Evolutionary conservation across 495 filamentous ascomycete species (phyloP), one percentile per base, ranked within the genome.

Genomic region (Penicillium silybi): DNA sequence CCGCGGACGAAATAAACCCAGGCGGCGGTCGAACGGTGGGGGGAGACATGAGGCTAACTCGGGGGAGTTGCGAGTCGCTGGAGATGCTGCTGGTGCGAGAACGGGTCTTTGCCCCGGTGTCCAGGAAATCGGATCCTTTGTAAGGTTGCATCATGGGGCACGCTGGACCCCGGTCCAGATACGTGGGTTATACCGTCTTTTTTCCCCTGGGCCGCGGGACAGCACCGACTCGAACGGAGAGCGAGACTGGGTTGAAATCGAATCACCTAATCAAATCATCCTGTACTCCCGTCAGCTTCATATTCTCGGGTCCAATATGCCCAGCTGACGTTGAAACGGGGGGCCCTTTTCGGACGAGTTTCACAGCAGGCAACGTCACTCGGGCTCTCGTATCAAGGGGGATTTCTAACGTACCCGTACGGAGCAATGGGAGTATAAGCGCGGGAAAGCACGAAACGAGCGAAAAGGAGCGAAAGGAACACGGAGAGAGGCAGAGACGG

Each of bases 1-100:
- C 90, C 25, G 89, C 86, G 6, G 87, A 76, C 37, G 93, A 90
- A 63, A 99, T 92, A 69, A 93, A 99, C 17, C 81, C 89, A 22
- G 95, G 85, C 52, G 88, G 75, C 2, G 95, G 93, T 35, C 83
- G 82, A 37, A 91, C 81, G n/a, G 79, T 84, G 80, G 64, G 87
- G 75, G 65, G 85, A 75, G 73, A 84, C 73, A 56, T 85, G 69
- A 63, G 71, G 58, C 54, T 70, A 57, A 65, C 61, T 53, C 69
- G 65, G 53, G 64, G 65, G 49, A 68, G 59, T 48, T 70, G 66
- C 52, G 68, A 62, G 68, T 75, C 72, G 46, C 67, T 78, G 49
- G 73, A 77, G 38, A 75, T 74, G 52, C 70, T 71, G 46, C 71
- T 75, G 46, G 69, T 76, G 43, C 74, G 70, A 37, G 72, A 72